phyloP scores from a whole-genome alignment of 495 filamentous ascomycete genomes.

The Xylaria sp. region DNA sequence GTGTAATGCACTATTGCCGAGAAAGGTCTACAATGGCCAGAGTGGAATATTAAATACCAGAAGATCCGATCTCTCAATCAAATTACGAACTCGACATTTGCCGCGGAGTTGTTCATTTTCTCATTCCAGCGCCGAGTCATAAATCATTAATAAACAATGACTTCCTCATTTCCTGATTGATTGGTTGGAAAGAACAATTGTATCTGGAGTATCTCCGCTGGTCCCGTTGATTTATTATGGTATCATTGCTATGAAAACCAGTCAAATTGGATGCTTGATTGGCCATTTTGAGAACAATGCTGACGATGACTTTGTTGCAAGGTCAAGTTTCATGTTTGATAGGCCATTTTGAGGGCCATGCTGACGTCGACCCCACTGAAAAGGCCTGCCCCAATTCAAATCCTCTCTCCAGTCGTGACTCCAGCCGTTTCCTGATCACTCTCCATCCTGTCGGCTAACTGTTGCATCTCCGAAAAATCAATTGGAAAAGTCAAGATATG shows the following conservation, averaged over 20 bases:
- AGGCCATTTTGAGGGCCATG: conserved; percentile 31
- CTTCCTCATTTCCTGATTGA: conserved; percentile 3
- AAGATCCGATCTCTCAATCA: conserved; percentile 5
- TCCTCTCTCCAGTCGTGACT: not conserved
- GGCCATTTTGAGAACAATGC: conserved; percentile 32
- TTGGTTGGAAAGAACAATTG: not conserved
- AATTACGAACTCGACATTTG: not conserved
- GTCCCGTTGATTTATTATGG: not conserved
- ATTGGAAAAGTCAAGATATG: not conserved
- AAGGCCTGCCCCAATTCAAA: not conserved
- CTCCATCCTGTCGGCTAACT: not conserved
- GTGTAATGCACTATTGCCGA: conserved; percentile 21
- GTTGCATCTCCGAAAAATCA: not conserved
- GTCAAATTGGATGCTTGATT: conserved; percentile 26
- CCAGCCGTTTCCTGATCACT: not conserved
- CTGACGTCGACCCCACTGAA: not conserved
- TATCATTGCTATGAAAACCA: conserved; percentile 7
- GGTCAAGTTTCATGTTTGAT: conserved; percentile 26
- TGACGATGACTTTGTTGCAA: conserved; percentile 17
- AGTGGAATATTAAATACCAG: conserved; percentile 27
- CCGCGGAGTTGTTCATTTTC: conserved; percentile 32
- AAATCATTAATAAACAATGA: conserved; percentile 16
- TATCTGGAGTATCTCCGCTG: not conserved
- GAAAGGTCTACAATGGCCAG: conserved; percentile 16
- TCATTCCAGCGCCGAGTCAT: conserved; percentile 25